Conservation (phyloP, 164 flowering plant species). For the Kalanchoe fedtschenkoi region DNA sequence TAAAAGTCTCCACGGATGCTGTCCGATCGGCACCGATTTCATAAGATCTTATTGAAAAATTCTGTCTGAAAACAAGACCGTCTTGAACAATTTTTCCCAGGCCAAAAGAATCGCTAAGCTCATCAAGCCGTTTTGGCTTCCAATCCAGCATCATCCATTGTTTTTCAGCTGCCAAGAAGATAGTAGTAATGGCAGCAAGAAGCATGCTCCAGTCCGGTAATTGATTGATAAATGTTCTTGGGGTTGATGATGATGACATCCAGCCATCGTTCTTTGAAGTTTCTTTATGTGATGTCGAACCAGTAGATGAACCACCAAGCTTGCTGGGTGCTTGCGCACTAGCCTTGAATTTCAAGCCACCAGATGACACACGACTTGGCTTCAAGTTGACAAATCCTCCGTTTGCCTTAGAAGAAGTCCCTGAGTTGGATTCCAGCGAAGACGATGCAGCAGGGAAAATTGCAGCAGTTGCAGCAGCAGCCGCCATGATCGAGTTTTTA, state of each 20-base stretch:
- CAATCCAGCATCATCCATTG: slow-evolving; percentile 96
- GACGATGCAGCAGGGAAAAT: slow-evolving; percentile 44
- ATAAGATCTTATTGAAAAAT: slow-evolving; percentile 87
- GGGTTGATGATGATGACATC: slow-evolving; percentile 35
- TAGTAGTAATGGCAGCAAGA: slow-evolving; percentile 89
- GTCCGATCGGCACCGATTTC: slow-evolving; percentile 94
- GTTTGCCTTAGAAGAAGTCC: slow-evolving; percentile 27
- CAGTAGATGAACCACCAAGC: slow-evolving; percentile 61
- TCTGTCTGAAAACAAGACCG: slow-evolving; percentile 72
- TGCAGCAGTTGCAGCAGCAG: slow-evolving; percentile 61
- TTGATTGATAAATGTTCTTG: slow-evolving; percentile 76
- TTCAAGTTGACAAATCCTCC: slow-evolving; percentile 47
- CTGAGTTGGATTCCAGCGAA: slow-evolving; percentile 22
- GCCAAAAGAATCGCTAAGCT: slow-evolving; percentile 69
- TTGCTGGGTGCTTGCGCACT: slow-evolving; percentile 79
- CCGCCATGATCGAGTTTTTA: slow-evolving; percentile 31
- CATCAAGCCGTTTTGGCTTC: slow-evolving; percentile 80
- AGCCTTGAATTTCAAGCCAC: slow-evolving; percentile 62
- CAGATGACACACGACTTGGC: slow-evolving; percentile 37
- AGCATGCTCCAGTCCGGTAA: slow-evolving; percentile 99
- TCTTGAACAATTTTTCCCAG: slow-evolving; percentile 79
- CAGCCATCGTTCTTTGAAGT: slow-evolving; percentile 20
- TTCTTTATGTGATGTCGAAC: slow-evolving; percentile 21
- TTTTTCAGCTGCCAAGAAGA: slow-evolving; percentile 97
- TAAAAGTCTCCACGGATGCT: slow-evolving; percentile 87